Evolutionary conservation across 2,329 filamentous ascomycete genomes (phyloP).

Genomic region (Paracamarosporium sp.): DNA sequence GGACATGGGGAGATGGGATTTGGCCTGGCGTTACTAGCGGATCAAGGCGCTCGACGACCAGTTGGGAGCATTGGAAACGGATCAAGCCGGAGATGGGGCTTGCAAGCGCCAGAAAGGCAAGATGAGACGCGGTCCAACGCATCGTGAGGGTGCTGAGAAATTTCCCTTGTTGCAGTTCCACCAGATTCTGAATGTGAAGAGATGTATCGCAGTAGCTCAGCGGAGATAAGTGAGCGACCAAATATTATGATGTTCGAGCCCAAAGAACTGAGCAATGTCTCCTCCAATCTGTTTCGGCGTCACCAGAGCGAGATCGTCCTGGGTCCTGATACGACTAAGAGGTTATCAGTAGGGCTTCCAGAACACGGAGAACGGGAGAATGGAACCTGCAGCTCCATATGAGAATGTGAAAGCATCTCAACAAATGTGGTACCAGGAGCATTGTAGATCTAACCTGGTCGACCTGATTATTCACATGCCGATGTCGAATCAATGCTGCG

Average conservation of each 20-base stretch:
- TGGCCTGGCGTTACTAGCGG: constrained; percentile 29
- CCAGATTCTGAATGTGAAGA: no score
- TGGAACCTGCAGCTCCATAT: constrained; percentile 7
- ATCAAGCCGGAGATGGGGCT: constrained; percentile 14
- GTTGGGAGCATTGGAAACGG: constrained; percentile 35
- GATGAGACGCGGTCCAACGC: constrained; percentile 6
- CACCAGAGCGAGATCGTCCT: background rate
- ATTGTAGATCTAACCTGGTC: background rate
- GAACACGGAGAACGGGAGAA: background rate
- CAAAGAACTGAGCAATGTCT: background rate
- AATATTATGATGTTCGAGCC: background rate
- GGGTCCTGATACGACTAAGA: background rate
- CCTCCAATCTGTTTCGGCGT: background rate
- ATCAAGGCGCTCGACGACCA: constrained; percentile 32
- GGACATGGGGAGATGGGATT: constrained; percentile 29
- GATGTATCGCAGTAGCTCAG: background rate
- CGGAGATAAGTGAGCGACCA: background rate
- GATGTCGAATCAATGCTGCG: constrained; percentile 1
- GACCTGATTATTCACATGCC: background rate
- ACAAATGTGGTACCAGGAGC: background rate
- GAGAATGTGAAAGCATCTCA: background rate
- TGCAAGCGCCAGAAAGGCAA: constrained; percentile 12
- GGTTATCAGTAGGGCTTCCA: background rate
- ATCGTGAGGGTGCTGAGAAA: background rate
- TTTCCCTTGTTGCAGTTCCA: no score